Conservation (phyloP, 2,329 filamentous ascomycete species). For the Camillea tinctor region DNA sequence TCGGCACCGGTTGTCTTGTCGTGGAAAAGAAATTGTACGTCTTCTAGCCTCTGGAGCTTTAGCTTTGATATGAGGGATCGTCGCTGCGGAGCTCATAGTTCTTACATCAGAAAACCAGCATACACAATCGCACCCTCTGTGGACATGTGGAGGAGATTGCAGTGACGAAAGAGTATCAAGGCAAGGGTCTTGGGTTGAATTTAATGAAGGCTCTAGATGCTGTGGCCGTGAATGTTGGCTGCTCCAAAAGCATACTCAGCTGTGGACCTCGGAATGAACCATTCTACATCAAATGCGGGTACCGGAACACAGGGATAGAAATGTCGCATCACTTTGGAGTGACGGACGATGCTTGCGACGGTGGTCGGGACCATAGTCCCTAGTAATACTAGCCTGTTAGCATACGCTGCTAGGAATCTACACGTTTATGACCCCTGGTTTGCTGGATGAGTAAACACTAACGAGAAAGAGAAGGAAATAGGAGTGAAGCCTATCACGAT, state of each 20-base stretch:
- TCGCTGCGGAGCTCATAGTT: slow-evolving; percentile 6
- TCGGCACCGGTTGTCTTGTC: slow-evolving; percentile 73
- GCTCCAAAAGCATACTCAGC: slow-evolving; percentile 79
- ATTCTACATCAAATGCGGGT: slow-evolving; percentile 59
- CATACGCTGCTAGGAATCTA: no score
- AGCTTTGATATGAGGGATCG: no score
- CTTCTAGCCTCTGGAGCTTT: background rate
- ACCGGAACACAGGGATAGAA: slow-evolving; percentile 30
- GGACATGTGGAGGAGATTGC: slow-evolving; percentile 87
- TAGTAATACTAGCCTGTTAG: no score
- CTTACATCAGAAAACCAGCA: slow-evolving; percentile 38
- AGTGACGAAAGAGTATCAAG: slow-evolving; percentile 74
- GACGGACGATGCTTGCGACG: slow-evolving; percentile 25
- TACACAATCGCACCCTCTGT: slow-evolving; percentile 65
- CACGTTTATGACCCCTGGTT: no score
- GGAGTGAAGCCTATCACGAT: no score
- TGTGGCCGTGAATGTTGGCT: slow-evolving; percentile 70
- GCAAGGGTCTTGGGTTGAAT: slow-evolving; percentile 73
- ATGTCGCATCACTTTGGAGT: slow-evolving; percentile 32
- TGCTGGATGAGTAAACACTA: no score
- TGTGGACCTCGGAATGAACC: slow-evolving; percentile 76
- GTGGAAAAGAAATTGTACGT: slow-evolving; percentile 76
- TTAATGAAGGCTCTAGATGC: slow-evolving; percentile 77
- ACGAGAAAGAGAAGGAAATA: no score
- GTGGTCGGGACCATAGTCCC: slow-evolving; percentile 21